Evolutionary conservation across 179 eudicot genomes (phyloP).

Genomic region (Camellia oleifera): DNA sequence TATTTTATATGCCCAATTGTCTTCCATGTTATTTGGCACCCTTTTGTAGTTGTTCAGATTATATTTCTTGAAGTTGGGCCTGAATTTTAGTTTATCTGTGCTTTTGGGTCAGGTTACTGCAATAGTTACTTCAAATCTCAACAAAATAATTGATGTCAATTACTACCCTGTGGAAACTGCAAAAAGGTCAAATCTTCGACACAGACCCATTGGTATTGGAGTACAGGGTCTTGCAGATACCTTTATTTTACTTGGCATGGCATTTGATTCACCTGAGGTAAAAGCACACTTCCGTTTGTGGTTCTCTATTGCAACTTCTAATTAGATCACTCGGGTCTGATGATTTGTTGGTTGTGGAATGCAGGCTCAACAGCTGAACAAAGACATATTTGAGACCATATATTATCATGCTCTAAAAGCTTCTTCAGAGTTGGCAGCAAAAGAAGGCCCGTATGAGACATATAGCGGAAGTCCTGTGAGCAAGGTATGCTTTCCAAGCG

Average conservation of each 20-base stretch:
- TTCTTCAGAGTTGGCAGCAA: slow-evolving; percentile 68
- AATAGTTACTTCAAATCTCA: slow-evolving; percentile 66
- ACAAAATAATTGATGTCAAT: slow-evolving; percentile 81
- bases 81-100: background rate
- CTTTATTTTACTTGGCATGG: slow-evolving; percentile 90
- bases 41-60: background rate
- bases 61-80: background rate
- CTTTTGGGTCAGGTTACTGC: slow-evolving; percentile 53
- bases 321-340: background rate
- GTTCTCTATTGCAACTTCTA: background rate
- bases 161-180: slow-evolving; percentile 95
- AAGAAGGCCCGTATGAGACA: slow-evolving; percentile 85
- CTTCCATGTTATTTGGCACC: slow-evolving; percentile 1
- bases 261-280: slow-evolving; percentile 95
- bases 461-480: slow-evolving; percentile 85
- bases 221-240: slow-evolving; percentile 95
- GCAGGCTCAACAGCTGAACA: slow-evolving; percentile 89
- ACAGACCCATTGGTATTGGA: slow-evolving; percentile 90
- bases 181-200: slow-evolving; percentile 72
- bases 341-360: slow-evolving; percentile 12
- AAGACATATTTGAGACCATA: slow-evolving; percentile 91
- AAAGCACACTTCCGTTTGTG: background rate
- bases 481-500: slow-evolving; percentile 46
- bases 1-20: background rate
- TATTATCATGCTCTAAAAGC: slow-evolving; percentile 80